Evolutionary conservation across 2,329 filamentous ascomycete species (phyloP).

Genomic region (Anthostomella pinea): DNA sequence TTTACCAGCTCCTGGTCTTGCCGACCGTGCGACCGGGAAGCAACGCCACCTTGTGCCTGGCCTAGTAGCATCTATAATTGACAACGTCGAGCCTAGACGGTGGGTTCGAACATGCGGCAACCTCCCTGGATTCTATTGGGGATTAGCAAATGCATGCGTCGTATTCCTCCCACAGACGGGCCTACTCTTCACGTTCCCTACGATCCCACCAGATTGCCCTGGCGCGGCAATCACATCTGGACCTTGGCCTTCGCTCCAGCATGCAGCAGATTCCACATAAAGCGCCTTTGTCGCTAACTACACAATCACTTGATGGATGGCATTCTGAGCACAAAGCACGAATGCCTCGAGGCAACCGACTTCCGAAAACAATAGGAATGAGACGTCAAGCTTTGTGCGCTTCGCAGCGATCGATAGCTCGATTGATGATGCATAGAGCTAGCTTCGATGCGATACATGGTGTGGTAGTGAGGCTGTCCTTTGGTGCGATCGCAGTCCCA

Average conservation of each 20-base stretch:
- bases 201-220: no score
- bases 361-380: constrained; percentile 30
- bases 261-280: constrained; percentile 3
- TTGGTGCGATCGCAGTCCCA: no score
- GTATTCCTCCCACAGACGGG: no score
- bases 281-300: constrained; percentile 19
- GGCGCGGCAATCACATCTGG: no score
- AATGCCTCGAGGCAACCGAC: constrained; percentile 5
- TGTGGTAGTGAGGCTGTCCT: constrained; percentile 2
- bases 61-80: constrained; percentile 2
- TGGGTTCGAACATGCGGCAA: not conserved
- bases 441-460: constrained; percentile 8
- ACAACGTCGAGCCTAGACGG: not conserved
- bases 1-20: constrained; percentile 8
- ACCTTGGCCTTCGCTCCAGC: not conserved
- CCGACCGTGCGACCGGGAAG: constrained; percentile 4
- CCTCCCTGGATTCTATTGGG: constrained; percentile 8
- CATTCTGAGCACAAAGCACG: constrained; percentile 22
- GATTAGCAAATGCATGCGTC: not conserved
- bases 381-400: constrained; percentile 18
- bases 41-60: constrained; percentile 5
- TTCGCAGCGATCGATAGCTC: constrained; percentile 7
- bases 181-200: constrained; percentile 1
- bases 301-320: constrained; percentile 9
- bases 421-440: constrained; percentile 20